These are phyloP conservation scores for Anacardium occidentale DNA, from an alignment of 345 rosid species.

Conservation along the genomic window DNA sequence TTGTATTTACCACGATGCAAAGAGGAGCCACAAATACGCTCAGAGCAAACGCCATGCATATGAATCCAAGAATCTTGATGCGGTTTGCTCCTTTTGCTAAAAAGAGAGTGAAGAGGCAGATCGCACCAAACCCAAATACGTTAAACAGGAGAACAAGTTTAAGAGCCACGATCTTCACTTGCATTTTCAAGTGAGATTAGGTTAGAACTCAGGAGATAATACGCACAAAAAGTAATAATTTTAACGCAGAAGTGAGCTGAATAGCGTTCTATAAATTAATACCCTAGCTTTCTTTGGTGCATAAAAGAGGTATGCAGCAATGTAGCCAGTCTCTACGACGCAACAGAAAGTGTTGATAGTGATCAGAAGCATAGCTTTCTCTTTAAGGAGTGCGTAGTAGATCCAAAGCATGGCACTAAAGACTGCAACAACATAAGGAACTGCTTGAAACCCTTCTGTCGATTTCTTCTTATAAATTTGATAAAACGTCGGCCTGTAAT, in stretches of 20 bases:
- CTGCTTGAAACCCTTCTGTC: constrained; percentile 65
- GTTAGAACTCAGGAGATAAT: not conserved
- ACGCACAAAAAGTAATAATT: not conserved
- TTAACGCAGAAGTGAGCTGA: not conserved
- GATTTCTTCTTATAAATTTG: constrained; percentile 64
- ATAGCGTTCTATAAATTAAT: not conserved
- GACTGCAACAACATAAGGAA: constrained; percentile 65
- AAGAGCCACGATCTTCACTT: constrained; percentile 46
- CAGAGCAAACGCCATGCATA: constrained; percentile 70
- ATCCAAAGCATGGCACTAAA: constrained; percentile 81
- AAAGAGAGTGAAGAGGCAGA: constrained; percentile 44
- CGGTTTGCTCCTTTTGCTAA: constrained; percentile 41
- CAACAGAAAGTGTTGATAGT: constrained; percentile 55
- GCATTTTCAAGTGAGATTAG: not conserved
- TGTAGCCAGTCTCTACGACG: constrained; percentile 48
- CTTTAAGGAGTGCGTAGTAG: constrained; percentile 56
- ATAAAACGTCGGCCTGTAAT: constrained; percentile 56
- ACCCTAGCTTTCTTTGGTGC: constrained; percentile 68
- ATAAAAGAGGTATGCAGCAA: constrained; percentile 48
- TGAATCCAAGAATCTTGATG: constrained; percentile 57
- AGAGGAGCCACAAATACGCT: constrained; percentile 84
- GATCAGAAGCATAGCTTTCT: constrained; percentile 48
- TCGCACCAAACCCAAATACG: constrained; percentile 56
- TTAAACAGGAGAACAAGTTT: constrained; percentile 51
- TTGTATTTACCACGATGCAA: constrained; percentile 57